Conservation (phyloP, 495 filamentous ascomycete genomes). For the Venustampulla echinocandica region DNA sequence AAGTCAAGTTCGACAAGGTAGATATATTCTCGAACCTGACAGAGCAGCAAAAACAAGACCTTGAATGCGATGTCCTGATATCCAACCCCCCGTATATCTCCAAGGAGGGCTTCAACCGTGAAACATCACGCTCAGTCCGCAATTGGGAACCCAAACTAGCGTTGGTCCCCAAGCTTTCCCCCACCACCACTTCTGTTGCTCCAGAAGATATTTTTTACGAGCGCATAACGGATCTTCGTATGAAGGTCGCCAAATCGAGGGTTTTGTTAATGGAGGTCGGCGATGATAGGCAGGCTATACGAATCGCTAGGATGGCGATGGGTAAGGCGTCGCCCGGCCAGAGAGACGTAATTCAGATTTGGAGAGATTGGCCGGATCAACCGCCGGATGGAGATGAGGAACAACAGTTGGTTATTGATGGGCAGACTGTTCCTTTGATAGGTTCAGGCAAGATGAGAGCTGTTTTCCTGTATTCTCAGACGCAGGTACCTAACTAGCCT, state of each 20-base stretch:
- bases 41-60: slow-evolving; percentile 4
- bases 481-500: too few species aligned
- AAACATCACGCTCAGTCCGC: slow-evolving; percentile 64
- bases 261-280: slow-evolving; percentile 51
- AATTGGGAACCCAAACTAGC: slow-evolving; percentile 71
- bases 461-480: slow-evolving; percentile 21
- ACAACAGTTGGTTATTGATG: slow-evolving; percentile 11
- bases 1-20: slow-evolving; percentile 2
- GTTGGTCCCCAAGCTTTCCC: slow-evolving; percentile 52
- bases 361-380: slow-evolving; percentile 39
- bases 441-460: slow-evolving; percentile 30
- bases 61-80: slow-evolving; percentile 59
- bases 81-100: slow-evolving; percentile 94
- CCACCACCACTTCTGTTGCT: slow-evolving; percentile 2
- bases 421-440: slow-evolving; percentile 20
- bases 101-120: slow-evolving; percentile 38
- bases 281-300: slow-evolving; percentile 48
- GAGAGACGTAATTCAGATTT: slow-evolving; percentile 36
- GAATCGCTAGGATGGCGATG: slow-evolving; percentile 39
- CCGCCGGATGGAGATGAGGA: slow-evolving; percentile 4
- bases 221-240: slow-evolving; percentile 2
- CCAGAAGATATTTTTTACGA: slow-evolving; percentile 55
- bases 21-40: slow-evolving; percentile 67
- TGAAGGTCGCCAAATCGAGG: slow-evolving; percentile 25
- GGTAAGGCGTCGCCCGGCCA: slow-evolving; percentile 13